Base-by-base conservation (phyloP, 2,329 filamentous ascomycete genomes). In the Beauveria brongniartii region DNA sequence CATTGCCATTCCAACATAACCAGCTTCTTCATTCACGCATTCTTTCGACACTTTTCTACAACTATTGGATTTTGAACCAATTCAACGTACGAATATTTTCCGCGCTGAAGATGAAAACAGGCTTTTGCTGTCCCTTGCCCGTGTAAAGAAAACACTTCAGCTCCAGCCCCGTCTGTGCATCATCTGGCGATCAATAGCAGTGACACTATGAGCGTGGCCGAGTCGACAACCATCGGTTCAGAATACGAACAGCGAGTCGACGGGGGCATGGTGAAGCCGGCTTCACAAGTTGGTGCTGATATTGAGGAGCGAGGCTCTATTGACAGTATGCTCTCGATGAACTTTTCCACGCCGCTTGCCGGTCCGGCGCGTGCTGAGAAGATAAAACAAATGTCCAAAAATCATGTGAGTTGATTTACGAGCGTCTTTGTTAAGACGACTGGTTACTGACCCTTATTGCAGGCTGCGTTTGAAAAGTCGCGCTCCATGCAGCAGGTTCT, bases 311-410 rank as follows among this genome's bases (percentile, higher is more conserved):
- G 24, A 53, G 57, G 24, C 34, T 68, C 62, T 4, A 46, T 30
- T 8, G 50, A 54, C 44, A 59, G 12, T 28, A 75, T 74, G 73
- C 63, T 75, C 47, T 72, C 72, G 14, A 71, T 76, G 58, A 72
- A 75, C 67, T 76, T 76, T 56, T 71, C 71, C n/a, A 71, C 72
- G 26, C 74, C 74, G n/a, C 70, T 75, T 1, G 69, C 70, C 4
- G 74, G 73, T 41, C 65, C 68, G 62, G 72, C 72, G 51, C 71
- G 74, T 4, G 65, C 67, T 3, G 71, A 74, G 59, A 68, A 71
- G 53, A 71, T 76, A 59, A 72, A 73, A 55, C 73, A 74, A 63
- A 72, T 76, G 69, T 68, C 71, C 41, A 73, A 72, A 55, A 74
- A 72, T 43, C 74, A 76, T 63, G 74, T 74, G 65, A 65, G 73